phyloP scores from a whole-genome alignment of 805 yeast genomes.

The Grigorovia jiainica region DNA sequence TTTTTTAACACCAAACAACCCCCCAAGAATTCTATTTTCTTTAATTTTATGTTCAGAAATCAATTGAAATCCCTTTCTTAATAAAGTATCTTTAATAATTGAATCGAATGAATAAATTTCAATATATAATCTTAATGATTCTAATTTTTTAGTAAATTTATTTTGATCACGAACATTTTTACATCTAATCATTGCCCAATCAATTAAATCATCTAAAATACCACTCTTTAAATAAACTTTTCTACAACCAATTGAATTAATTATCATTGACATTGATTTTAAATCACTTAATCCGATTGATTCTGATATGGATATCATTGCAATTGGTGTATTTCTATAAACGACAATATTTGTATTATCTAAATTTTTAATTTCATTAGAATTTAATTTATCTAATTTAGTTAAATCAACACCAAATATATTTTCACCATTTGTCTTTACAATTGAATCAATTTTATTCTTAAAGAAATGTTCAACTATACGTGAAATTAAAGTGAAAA shows the following conservation, averaged over 20 bases:
- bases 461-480: slow-evolving; percentile 42
- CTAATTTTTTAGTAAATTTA: slow-evolving; percentile 22
- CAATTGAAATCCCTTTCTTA: slow-evolving; percentile 35
- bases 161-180: slow-evolving; percentile 31
- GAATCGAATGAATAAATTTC: slow-evolving; percentile 47
- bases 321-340: slow-evolving; percentile 67
- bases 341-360: slow-evolving; percentile 46
- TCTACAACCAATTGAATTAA: slow-evolving; percentile 54
- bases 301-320: slow-evolving; percentile 41
- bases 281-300: slow-evolving; percentile 34
- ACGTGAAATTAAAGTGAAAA: slow-evolving; percentile 33
- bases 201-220: slow-evolving; percentile 51
- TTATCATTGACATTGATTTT: slow-evolving; percentile 39
- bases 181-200: slow-evolving; percentile 47
- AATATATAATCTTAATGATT: slow-evolving; percentile 24
- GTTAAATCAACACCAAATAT: slow-evolving; percentile 20
- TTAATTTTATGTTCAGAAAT: slow-evolving; percentile 23
- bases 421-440: slow-evolving; percentile 28
- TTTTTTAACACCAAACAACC: slow-evolving; percentile 24
- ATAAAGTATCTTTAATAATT: slow-evolving; percentile 30
- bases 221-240: slow-evolving; percentile 59
- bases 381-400: slow-evolving; percentile 26
- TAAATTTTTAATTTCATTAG: slow-evolving; percentile 17
- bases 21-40: slow-evolving; percentile 24
- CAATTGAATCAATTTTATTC: slow-evolving; percentile 29